Evolutionary conservation across 129 eudicot genomes (phyloP).

Genomic region (Tagetes erecta): DNA sequence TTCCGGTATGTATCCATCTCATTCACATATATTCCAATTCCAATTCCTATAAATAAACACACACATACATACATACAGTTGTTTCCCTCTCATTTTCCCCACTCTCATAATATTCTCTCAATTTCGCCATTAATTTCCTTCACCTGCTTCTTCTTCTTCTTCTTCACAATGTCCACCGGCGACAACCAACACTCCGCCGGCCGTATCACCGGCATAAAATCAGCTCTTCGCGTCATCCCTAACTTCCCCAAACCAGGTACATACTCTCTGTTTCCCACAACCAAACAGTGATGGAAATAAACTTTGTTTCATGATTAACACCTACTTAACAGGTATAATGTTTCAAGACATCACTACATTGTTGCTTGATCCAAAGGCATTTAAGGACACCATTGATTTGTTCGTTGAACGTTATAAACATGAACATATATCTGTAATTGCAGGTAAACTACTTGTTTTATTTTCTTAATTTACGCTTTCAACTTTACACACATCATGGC

Average conservation of each 20-base stretch:
- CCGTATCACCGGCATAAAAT: conserved; percentile 56
- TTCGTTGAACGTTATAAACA: conserved; percentile 77
- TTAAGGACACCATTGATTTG: conserved; percentile 81
- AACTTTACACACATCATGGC: not conserved
- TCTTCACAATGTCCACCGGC: conserved; percentile 30
- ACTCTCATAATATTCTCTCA: conserved; percentile 6
- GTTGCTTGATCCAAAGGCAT: conserved; percentile 75
- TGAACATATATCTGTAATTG: conserved; percentile 70
- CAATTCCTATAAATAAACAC: not conserved
- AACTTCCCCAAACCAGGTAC: conserved; percentile 92
- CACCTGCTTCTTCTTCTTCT: conserved; percentile 22
- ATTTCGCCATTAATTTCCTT: conserved; percentile 25
- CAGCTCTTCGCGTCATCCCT: conserved; percentile 81
- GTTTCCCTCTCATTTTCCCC: conserved; percentile 36
- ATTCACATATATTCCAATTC: no score
- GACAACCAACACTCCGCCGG: conserved; percentile 27
- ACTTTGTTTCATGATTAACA: conserved; percentile 25
- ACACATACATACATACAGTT: conserved; percentile 34
- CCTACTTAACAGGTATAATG: conserved; percentile 64
- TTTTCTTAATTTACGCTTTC: conserved; percentile 14
- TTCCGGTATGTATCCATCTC: no score
- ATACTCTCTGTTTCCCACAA: no score
- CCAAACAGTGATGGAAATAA: not conserved
- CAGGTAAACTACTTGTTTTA: conserved; percentile 41
- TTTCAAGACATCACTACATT: conserved; percentile 89